These are phyloP conservation scores for Colletotrichum sp. DNA, from an alignment of 2,329 filamentous ascomycete genomes.

Conservation along the genomic window DNA sequence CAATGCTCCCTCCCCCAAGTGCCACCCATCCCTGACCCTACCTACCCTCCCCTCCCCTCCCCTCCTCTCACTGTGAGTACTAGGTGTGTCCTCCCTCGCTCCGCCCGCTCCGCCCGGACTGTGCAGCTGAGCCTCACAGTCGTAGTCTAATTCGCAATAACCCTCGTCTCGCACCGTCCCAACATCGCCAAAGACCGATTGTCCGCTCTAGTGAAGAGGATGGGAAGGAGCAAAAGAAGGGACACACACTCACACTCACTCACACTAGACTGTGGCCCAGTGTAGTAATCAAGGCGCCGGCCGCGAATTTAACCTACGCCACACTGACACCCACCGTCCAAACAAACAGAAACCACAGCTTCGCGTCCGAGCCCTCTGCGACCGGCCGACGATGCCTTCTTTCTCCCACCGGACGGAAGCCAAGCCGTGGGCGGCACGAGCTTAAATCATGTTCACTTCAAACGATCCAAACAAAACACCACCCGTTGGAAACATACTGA, in stretches of 20 bases:
- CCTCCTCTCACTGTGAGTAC: not conserved
- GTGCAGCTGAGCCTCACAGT: constrained; percentile 11
- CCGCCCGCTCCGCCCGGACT: constrained; percentile 8
- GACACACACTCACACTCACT: not conserved
- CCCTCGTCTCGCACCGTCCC: not conserved
- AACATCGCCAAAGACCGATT: not conserved
- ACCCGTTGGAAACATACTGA: not conserved
- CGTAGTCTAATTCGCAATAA: not conserved
- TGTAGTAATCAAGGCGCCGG: not conserved
- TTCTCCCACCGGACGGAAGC: not conserved
- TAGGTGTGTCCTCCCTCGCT: not conserved
- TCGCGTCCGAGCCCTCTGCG: constrained; percentile 1
- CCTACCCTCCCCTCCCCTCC: not conserved
- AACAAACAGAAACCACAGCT: constrained; percentile 6
- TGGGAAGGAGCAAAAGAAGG: not conserved
- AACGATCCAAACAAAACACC: not conserved
- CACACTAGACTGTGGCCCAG: not conserved
- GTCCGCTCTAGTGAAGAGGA: not conserved
- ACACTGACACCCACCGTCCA: constrained; percentile 15
- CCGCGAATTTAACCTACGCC: constrained; percentile 4
- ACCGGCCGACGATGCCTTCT: not conserved
- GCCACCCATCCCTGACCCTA: not conserved
- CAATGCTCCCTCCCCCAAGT: not conserved
- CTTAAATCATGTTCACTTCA: not conserved
- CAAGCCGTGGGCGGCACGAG: not conserved